Conservation (phyloP, 768 basidiomycete genomes). For the Leccinum variicolor region DNA sequence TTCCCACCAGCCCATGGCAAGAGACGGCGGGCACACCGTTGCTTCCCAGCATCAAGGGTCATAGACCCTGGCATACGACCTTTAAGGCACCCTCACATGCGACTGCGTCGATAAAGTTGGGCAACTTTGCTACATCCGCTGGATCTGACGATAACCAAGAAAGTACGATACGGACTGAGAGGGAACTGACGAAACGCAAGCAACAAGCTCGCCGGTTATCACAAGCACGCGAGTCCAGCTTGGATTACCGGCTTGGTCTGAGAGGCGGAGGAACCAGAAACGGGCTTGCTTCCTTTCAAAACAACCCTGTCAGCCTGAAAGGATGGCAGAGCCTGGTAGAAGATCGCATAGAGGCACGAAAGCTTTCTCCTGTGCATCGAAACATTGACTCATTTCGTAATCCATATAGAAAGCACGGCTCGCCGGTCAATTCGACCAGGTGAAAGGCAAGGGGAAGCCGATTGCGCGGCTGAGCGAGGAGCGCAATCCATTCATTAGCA, state of each 20-base stretch:
- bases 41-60: constrained; percentile 51
- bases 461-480: constrained; percentile 42
- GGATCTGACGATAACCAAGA: constrained; percentile 33
- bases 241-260: constrained; percentile 74
- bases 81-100: constrained; percentile 60
- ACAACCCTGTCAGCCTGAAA: constrained; percentile 62
- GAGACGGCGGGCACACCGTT: constrained; percentile 42
- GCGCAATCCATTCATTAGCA: constrained; percentile 62
- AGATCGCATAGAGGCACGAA: constrained; percentile 70
- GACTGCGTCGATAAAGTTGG: constrained; percentile 50
- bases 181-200: constrained; percentile 49
- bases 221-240: constrained; percentile 63
- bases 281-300: constrained; percentile 20
- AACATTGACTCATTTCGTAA: background rate
- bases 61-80: constrained; percentile 68
- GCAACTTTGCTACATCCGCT: constrained; percentile 35
- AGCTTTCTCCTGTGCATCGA: background rate
- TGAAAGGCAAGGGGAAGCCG: constrained; percentile 65
- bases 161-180: constrained; percentile 40
- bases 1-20: constrained; percentile 2
- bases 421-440: constrained; percentile 66
- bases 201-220: constrained; percentile 55
- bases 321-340: constrained; percentile 78
- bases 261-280: constrained; percentile 20
- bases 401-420: constrained; percentile 53